A percentile compares a stretch with the other conserved stretches of the same genome.
These are phyloP conservation scores for Coprinopsis marcescibilis DNA, from an alignment of 768 basidiomycete species.

Conservation along the genomic window DNA sequence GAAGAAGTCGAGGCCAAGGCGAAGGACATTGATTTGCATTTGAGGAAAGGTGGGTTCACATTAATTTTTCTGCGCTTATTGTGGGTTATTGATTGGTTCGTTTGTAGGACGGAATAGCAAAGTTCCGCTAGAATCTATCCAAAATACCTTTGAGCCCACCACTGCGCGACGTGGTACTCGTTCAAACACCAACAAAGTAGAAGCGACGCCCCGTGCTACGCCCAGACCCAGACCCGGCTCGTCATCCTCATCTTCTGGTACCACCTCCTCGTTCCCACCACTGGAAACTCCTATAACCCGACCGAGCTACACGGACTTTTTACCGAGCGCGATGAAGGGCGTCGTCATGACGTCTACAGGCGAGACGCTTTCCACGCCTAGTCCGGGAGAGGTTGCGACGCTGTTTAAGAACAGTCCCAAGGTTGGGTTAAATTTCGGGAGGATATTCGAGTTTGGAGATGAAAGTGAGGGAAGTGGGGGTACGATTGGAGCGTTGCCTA, in stretches of 20 bases:
- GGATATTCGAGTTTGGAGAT: conserved; percentile 68
- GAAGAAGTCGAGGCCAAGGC: conserved; percentile 47
- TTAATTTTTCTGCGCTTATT: too few relatives aligned
- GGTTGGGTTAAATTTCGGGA: conserved; percentile 68
- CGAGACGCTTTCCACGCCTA: conserved; percentile 65
- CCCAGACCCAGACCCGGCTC: conserved; percentile 21
- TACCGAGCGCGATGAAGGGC: conserved; percentile 64
- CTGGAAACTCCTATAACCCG: conserved; percentile 54
- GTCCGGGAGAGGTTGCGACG: conserved; percentile 57
- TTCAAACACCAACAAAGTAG: conserved; percentile 18
- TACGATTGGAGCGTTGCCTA: too few relatives aligned
- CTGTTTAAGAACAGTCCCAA: conserved; percentile 66
- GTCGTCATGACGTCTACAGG: conserved; percentile 78
- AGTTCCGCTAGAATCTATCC: too few relatives aligned
- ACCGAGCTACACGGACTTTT: conserved; percentile 24
- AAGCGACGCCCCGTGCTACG: conserved; percentile 17
- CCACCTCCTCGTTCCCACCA: conserved; percentile 20
- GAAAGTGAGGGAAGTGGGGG: conserved; percentile 33
- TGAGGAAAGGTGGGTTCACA: conserved; percentile 5
- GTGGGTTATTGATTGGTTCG: too few relatives aligned
- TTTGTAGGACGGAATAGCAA: too few relatives aligned
- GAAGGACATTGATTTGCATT: conserved; percentile 32
- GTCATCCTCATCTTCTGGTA: too few relatives aligned
- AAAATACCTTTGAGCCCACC: background rate
- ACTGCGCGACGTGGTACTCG: conserved; percentile 13